Evolutionary conservation across 768 basidiomycete species (phyloP).

Genomic region (Daedaleopsis sinensis): DNA sequence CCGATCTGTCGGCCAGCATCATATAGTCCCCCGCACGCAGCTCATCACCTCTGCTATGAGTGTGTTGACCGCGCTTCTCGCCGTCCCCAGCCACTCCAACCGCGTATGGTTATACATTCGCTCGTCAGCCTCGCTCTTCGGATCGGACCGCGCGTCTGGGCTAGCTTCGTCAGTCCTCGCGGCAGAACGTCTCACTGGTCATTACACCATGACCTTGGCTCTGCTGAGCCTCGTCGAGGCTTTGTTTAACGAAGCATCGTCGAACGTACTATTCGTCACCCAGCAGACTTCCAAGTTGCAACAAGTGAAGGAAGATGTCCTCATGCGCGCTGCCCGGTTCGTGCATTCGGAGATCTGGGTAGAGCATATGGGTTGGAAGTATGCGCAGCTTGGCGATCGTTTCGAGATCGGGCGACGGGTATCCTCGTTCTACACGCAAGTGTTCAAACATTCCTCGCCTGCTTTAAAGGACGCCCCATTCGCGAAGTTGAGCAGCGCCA

Average conservation of each 20-base stretch:
- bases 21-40: constrained; percentile 42
- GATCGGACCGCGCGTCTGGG: constrained; percentile 56
- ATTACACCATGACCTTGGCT: constrained; percentile 82
- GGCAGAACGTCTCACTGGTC: constrained; percentile 68
- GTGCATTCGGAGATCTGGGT: constrained; percentile 90
- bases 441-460: constrained; percentile 66
- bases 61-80: constrained; percentile 76
- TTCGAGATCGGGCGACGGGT: constrained; percentile 81
- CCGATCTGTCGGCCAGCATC: constrained; percentile 43
- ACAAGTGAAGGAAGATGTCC: constrained; percentile 82
- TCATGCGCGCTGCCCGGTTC: constrained; percentile 75
- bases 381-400: constrained; percentile 75
- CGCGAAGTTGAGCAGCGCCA: constrained; percentile 56
- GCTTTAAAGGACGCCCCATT: constrained; percentile 59
- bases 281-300: constrained; percentile 62
- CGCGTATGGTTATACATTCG: constrained; percentile 89
- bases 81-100: constrained; percentile 73
- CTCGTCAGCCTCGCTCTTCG: constrained; percentile 77
- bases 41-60: constrained; percentile 83
- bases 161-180: constrained; percentile 70
- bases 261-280: constrained; percentile 48
- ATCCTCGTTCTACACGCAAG: constrained; percentile 64
- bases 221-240: constrained; percentile 77
- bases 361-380: constrained; percentile 86
- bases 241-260: constrained; percentile 73